Conservation (phyloP, 2,329 filamentous ascomycete genomes). For the Mycogone perniciosa region DNA sequence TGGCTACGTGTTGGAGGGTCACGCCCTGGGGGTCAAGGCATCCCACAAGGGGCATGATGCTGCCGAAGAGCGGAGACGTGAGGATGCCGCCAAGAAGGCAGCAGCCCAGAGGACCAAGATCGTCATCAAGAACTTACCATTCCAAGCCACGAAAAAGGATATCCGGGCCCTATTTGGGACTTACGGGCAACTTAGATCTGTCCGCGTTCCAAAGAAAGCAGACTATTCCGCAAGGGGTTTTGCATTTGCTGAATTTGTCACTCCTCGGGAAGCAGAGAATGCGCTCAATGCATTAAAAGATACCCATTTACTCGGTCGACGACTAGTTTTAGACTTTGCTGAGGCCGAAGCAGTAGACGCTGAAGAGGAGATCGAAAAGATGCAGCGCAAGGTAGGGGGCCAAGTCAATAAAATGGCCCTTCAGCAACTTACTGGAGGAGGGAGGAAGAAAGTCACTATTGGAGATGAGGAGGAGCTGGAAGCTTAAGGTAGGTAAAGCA, state of each 20-base stretch:
- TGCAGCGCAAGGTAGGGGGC: constrained; percentile 90
- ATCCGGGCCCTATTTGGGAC: constrained; percentile 77
- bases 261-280: constrained; percentile 79
- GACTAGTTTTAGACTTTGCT: constrained; percentile 86
- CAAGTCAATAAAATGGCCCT: constrained; percentile 88
- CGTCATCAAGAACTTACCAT: constrained; percentile 96
- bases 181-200: constrained; percentile 86
- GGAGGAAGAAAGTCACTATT: constrained; percentile 84
- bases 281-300: constrained; percentile 86
- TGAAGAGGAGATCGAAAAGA: constrained; percentile 92
- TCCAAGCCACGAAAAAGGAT: constrained; percentile 91
- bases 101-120: constrained; percentile 80
- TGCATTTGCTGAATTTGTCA: constrained; percentile 94
- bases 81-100: constrained; percentile 76
- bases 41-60: constrained; percentile 85
- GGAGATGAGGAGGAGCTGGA: constrained; percentile 57
- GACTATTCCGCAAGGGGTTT: constrained; percentile 85
- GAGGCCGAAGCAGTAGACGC: constrained; percentile 83
- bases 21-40: constrained; percentile 76
- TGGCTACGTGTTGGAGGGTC: constrained; percentile 77
- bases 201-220: constrained; percentile 93
- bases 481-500: constrained; percentile 20
- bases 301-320: constrained; percentile 86
- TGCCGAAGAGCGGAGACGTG: constrained; percentile 75
- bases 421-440: constrained; percentile 77